Percentiles rank a stretch among this genome's conserved stretches.
Evolutionary conservation across 306 rosid species (phyloP).

Genomic region (Pueraria montana): DNA sequence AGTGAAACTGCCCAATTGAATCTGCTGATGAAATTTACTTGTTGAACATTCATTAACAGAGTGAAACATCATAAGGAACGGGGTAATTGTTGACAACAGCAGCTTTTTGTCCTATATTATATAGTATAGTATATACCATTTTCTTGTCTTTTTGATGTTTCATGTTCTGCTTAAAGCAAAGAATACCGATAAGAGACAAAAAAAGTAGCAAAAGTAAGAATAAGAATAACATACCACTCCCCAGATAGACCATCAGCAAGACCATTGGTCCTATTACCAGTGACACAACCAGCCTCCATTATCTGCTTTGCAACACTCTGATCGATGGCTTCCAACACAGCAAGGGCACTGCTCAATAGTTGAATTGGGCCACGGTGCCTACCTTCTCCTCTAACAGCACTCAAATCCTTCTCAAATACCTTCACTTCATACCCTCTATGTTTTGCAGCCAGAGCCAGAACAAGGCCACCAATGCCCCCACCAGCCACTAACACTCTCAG

Average conservation of each 20-base stretch:
- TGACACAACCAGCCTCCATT: slow-evolving; percentile 58
- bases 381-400: slow-evolving; percentile 63
- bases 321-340: slow-evolving; percentile 58
- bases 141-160: neutral
- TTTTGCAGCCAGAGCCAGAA: slow-evolving; percentile 58
- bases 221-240: slow-evolving; percentile 46
- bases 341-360: slow-evolving; percentile 53
- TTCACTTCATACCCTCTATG: slow-evolving; percentile 50
- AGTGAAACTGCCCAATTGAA: too few species aligned
- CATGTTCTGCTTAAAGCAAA: neutral
- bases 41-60: too few species aligned
- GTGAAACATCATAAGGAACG: too few species aligned
- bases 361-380: slow-evolving; percentile 62
- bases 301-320: slow-evolving; percentile 49
- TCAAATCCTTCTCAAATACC: slow-evolving; percentile 60
- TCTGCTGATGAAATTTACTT: too few species aligned
- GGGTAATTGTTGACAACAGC: too few species aligned
- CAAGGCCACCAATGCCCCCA: slow-evolving; percentile 61
- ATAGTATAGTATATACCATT: neutral
- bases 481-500: slow-evolving; percentile 54
- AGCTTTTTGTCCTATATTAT: neutral
- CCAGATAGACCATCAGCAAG: slow-evolving; percentile 62
- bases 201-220: neutral
- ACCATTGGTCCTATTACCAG: slow-evolving; percentile 63
- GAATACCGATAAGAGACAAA: neutral